Conservation (phyloP, 1,284 basidiomycete genomes). For the Boletus subluridellus region DNA sequence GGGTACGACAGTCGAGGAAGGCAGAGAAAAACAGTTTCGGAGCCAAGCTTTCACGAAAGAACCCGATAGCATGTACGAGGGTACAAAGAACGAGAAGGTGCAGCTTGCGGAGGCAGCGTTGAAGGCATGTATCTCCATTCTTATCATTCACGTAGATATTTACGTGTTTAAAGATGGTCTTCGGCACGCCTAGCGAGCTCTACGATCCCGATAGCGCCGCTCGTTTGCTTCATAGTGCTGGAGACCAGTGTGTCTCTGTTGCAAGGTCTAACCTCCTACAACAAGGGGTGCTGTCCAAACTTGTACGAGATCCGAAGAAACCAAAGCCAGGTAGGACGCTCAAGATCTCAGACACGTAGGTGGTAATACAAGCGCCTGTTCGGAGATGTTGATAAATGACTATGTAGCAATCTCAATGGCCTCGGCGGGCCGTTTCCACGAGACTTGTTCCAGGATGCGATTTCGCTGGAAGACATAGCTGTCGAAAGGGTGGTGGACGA, state of each 20-base stretch:
- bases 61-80: conserved; percentile 39
- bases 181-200: conserved; percentile 63
- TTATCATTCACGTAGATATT: not conserved
- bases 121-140: conserved; percentile 48
- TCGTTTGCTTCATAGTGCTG: conserved; percentile 51
- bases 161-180: conserved; percentile 57
- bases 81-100: conserved; percentile 38
- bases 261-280: conserved; percentile 58
- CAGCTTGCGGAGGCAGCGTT: conserved; percentile 62
- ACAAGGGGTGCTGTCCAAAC: conserved; percentile 62
- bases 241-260: conserved; percentile 49
- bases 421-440: conserved; percentile 60
- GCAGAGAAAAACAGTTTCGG: conserved; percentile 66
- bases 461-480: conserved; percentile 56
- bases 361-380: conserved; percentile 16
- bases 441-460: conserved; percentile 68
- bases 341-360: conserved; percentile 67
- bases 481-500: conserved; percentile 46
- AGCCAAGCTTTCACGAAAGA: conserved; percentile 55
- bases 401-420: conserved; percentile 54
- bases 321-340: conserved; percentile 63
- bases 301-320: conserved; percentile 59
- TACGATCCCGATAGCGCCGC: conserved; percentile 63
- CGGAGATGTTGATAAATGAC: conserved; percentile 2
- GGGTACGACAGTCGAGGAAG: conserved; percentile 66